A percentile compares a stretch with the other conserved stretches of the same genome.
Conservation (phyloP, 805 yeast genomes). For the Isabelozyma pseudorhagii region DNA sequence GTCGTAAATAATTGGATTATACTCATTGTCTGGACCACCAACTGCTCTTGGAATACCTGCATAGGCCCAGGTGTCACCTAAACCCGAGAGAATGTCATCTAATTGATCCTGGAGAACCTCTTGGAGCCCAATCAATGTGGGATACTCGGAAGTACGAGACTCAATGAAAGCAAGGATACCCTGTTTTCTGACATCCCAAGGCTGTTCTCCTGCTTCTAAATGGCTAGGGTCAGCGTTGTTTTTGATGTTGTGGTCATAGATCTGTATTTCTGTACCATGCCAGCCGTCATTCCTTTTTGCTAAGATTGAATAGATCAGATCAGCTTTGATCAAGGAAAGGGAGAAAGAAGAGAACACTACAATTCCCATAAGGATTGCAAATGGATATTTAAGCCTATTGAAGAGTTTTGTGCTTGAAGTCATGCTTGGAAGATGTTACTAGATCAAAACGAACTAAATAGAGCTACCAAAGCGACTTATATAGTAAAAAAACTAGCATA, state of each 20-base stretch:
- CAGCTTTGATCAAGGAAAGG: background rate
- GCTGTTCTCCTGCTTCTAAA: constrained; percentile 1
- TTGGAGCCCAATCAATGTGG: constrained; percentile 6
- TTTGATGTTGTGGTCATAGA: background rate
- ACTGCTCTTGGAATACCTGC: constrained; percentile 5
- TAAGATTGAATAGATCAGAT: background rate
- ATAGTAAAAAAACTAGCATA: background rate
- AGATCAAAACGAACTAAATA: background rate
- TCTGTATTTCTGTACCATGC: background rate
- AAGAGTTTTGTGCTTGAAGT: background rate
- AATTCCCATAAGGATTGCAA: background rate
- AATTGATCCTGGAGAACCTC: constrained; percentile 7
- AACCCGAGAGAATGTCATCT: constrained; percentile 5
- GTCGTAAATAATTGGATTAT: constrained; percentile 4
- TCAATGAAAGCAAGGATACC: constrained; percentile 2
- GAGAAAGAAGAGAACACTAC: background rate
- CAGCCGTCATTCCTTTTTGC: background rate
- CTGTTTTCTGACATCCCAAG: constrained; percentile 2
- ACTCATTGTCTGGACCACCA: constrained; percentile 2
- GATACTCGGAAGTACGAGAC: constrained; percentile 1
- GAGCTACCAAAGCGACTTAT: background rate
- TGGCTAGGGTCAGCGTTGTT: background rate
- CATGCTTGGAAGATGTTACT: background rate
- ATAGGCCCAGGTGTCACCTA: constrained; percentile 3
- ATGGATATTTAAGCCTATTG: background rate